phyloP scores from a whole-genome alignment of 1,139 yeast species.

The Torulaspora globosa region DNA sequence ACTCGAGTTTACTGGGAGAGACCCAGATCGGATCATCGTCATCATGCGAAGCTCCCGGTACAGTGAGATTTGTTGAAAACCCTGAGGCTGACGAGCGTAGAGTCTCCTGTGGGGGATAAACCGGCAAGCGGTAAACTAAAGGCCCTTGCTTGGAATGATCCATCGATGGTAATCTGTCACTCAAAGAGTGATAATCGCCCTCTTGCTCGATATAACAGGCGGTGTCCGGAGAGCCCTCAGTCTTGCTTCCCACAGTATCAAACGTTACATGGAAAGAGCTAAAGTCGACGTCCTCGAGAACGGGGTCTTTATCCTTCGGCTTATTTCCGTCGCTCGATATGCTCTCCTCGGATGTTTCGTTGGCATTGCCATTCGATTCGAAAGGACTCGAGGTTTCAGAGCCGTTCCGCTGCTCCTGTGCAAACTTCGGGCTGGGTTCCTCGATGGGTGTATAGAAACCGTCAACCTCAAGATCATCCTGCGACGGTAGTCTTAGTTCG shows the following conservation, averaged over 20 bases:
- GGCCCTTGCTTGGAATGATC: slow-evolving; percentile 7
- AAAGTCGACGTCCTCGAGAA: slow-evolving; percentile 34
- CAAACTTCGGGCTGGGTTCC: slow-evolving; percentile 6
- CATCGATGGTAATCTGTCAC: neutral
- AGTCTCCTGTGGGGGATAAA: neutral
- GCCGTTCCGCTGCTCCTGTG: slow-evolving; percentile 7
- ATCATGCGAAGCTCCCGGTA: neutral
- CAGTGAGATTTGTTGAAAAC: neutral
- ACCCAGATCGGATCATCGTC: slow-evolving; percentile 37
- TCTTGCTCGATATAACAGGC: slow-evolving; percentile 1
- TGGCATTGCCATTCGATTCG: slow-evolving; percentile 8
- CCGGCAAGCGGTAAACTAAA: slow-evolving; percentile 13
- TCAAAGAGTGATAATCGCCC: neutral
- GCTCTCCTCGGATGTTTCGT: slow-evolving; percentile 13
- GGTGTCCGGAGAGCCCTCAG: slow-evolving; percentile 13
- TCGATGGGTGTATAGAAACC: slow-evolving; percentile 14
- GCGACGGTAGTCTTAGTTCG: slow-evolving; percentile 22
- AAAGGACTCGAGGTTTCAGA: slow-evolving; percentile 11
- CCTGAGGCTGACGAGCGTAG: neutral
- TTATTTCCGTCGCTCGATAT: slow-evolving; percentile 3
- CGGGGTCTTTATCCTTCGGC: slow-evolving; percentile 4
- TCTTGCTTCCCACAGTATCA: slow-evolving; percentile 17
- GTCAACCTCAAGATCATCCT: slow-evolving; percentile 18
- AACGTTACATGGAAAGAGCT: slow-evolving; percentile 36
- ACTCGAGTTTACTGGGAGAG: slow-evolving; percentile 35